Base-by-base conservation (phyloP, 306 rosid genomes). In the Vigna trinervia region DNA sequence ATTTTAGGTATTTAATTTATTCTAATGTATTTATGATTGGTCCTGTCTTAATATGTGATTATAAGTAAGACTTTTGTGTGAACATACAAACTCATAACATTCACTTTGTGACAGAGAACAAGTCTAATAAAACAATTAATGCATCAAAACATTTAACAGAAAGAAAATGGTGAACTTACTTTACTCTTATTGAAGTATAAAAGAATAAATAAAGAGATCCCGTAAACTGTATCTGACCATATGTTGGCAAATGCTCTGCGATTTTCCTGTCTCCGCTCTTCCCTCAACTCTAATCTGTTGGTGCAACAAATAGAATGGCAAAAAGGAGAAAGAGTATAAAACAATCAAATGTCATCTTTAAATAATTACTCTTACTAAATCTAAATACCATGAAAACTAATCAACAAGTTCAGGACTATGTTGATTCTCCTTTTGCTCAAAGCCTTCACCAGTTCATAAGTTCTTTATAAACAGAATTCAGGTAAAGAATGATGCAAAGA, bases 211-310 rank as follows among this genome's bases (percentile, higher is more conserved):
- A 89, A 79, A 59, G 98, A 89, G 89, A 95, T 73, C 88, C 98
- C 98, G 14, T 69, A 95, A 60, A 87, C 84, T 86, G 87, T 64
- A 82, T 95, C 98, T 54, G 98, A 95, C 96, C 93, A 92, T 77
- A 95, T 92, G 91, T 95, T 95, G 80, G 98, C 98, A 85, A 95
- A 95, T 83, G 92, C 96, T 79, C 81, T 84, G 64, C 98, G 93
- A 79, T 95, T 95, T 84, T 92, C 93, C 43, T 90, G 78, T 83
- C 98, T 92, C 96, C 93, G 84, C 82, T 95, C 92, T 14, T 92
- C 97, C 84, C 98, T 90, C 83, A 95, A 84, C 62, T 90, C 88
- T 84, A 95, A 89, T 83, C 98, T 94, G 94, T 86, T 69, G 70
- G 71, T 74, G 81, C 59, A 71, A 84, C 59, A 81, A 75, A 67